Evolutionary conservation across 352 stramenopile genomes (phyloP), one percentile per base, ranked within the genome.

Genomic region (Phytophthora cajani): DNA sequence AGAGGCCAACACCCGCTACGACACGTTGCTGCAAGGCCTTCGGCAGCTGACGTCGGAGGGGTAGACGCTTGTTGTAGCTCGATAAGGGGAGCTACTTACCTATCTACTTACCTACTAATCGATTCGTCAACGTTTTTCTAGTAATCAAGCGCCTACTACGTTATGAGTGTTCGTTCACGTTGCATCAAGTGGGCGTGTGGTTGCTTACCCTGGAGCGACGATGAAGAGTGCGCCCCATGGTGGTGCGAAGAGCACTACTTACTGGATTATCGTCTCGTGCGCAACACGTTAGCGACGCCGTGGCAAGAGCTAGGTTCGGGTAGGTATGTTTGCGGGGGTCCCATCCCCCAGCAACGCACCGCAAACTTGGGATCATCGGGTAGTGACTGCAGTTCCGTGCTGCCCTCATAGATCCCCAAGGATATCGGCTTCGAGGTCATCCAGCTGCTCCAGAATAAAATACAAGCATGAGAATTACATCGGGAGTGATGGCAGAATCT

Each of bases 341-440:
- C 57, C 19, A 23, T 30, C 36, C 58, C 32, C 38, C 55, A 64
- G 33, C 40, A 69, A 58, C 38, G 10, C 4, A 23, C 47, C 44
- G 38, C 52, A 50, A 8, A 23, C 17, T 23, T 50, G 16, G 8
- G 42, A 19, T 14, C 5, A 17, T 50, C 1, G 16, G 38, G 4
- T 7, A 44, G 11, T 40, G 30, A 57, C 25, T 47, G 38, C 36
- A 58, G 23, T 42, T 59, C 11, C 38, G 49, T 59, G 23, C 21
- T 58, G 8, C 1, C 25, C 50, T 79, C 60, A 93, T n/a, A 93
- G 62, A 36, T 82, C 80, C 23, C 78, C 84, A 17, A 93, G 69
- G 55, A 93, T 89, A 47, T 93, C 86, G 30, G 82, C 86, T 81
- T 93, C 86, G 36, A 93, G 71, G 58, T 93, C 86, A 40, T 91